Evolutionary conservation across 805 yeast genomes (phyloP).

Genomic region (Tetrapisispora arboricola): DNA sequence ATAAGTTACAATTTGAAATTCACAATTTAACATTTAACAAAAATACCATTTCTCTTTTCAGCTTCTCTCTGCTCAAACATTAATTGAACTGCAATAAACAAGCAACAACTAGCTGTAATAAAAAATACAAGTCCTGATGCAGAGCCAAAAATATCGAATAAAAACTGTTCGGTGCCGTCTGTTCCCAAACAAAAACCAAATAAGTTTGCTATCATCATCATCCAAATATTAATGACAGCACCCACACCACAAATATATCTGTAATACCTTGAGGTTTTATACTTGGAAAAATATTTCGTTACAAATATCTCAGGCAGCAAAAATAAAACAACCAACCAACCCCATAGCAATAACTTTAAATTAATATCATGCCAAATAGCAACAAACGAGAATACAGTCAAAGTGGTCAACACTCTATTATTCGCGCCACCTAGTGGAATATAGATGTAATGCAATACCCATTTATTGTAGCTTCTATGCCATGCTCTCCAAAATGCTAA

Average conservation of each 20-base stretch:
- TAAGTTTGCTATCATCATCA: slow-evolving; percentile 95
- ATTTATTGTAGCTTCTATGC: slow-evolving; percentile 89
- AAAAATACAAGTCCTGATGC: slow-evolving; percentile 55
- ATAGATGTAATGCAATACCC: slow-evolving; percentile 83
- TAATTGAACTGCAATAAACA: slow-evolving; percentile 80
- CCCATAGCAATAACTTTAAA: slow-evolving; percentile 81
- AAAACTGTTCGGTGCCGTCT: slow-evolving; percentile 64
- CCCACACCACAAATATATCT: slow-evolving; percentile 79
- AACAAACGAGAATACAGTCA: slow-evolving; percentile 87
- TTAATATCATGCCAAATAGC: slow-evolving; percentile 98
- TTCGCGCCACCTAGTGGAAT: slow-evolving; percentile 82
- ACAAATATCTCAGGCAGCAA: slow-evolving; percentile 76
- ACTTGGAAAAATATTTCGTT: slow-evolving; percentile 34
- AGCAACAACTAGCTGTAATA: slow-evolving; percentile 46
- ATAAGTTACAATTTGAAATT: no score
- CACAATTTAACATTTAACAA: slow-evolving; percentile 50
- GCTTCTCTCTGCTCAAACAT: slow-evolving; percentile 89
- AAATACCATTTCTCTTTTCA: slow-evolving; percentile 75
- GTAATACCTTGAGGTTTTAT: slow-evolving; percentile 49
- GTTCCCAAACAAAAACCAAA: slow-evolving; percentile 91
- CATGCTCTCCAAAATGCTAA: slow-evolving; percentile 98
- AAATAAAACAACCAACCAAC: slow-evolving; percentile 85
- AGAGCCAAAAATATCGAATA: slow-evolving; percentile 65
- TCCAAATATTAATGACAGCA: slow-evolving; percentile 83
- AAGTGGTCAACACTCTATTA: slow-evolving; percentile 61